Conservation (phyloP, 148 eudicot species). For the Rhododendron ferrugineum region DNA sequence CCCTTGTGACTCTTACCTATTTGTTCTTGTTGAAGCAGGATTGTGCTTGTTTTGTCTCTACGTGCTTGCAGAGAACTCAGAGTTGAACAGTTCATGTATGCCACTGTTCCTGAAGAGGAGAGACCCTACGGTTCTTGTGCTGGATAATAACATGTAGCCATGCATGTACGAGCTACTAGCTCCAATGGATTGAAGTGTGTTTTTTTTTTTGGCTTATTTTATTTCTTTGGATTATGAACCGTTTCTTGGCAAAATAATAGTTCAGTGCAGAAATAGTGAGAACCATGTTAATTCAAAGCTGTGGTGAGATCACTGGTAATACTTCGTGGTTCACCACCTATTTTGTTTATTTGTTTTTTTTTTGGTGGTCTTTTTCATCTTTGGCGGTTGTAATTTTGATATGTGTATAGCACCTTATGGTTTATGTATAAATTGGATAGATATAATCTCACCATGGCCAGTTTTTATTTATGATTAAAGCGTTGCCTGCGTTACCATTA, state of each 20-base stretch:
- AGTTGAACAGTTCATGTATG: slow-evolving; percentile 35
- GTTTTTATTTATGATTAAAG: not conserved
- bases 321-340: not conserved
- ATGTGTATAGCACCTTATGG: not conserved
- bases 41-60: slow-evolving; percentile 79
- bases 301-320: not conserved
- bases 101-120: slow-evolving; percentile 41
- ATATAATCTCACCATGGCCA: not conserved
- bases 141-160: slow-evolving; percentile 30
- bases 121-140: slow-evolving; percentile 29
- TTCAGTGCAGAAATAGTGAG: not conserved
- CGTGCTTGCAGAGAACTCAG: slow-evolving; percentile 61
- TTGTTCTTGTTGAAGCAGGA: slow-evolving; percentile 36
- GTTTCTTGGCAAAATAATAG: not conserved
- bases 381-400: not conserved
- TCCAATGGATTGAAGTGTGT: not conserved
- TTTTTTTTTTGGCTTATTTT: not conserved
- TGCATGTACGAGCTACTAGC: not conserved
- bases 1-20: not conserved
- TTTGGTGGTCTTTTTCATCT: not conserved
- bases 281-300: not conserved
- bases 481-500: not conserved
- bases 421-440: not conserved
- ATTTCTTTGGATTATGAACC: not conserved
- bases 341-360: no score